phyloP scores from a whole-genome alignment of 805 yeast genomes.

The Torulaspora gathmanii region DNA sequence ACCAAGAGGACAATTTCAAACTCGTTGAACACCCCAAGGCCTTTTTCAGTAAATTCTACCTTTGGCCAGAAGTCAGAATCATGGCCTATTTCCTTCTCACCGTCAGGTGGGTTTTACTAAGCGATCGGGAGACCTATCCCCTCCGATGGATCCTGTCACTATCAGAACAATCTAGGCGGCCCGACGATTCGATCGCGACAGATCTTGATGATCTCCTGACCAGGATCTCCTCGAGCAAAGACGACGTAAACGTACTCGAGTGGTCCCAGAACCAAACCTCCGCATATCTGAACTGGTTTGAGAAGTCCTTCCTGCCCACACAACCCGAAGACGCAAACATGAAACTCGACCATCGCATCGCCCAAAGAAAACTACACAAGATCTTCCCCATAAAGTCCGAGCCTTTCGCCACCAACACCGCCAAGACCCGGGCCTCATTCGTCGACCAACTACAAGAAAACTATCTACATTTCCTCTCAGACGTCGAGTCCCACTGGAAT shows the following conservation, averaged over 20 bases:
- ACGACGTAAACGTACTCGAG: slow-evolving; percentile 9
- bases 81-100: slow-evolving; percentile 24
- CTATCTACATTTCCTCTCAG: slow-evolving; percentile 16
- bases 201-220: slow-evolving; percentile 8
- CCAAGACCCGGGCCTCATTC: slow-evolving; percentile 7
- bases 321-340: slow-evolving; percentile 15
- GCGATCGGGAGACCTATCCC: slow-evolving; percentile 16
- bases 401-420: not conserved
- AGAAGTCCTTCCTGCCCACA: slow-evolving; percentile 20
- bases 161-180: slow-evolving; percentile 1
- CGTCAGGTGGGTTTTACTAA: slow-evolving; percentile 20
- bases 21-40: slow-evolving; percentile 11
- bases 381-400: slow-evolving; percentile 25
- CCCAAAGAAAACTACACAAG: slow-evolving; percentile 27
- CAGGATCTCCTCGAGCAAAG: slow-evolving; percentile 5
- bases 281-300: slow-evolving; percentile 31
- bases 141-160: slow-evolving; percentile 11
- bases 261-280: slow-evolving; percentile 24
- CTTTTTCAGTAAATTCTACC: slow-evolving; percentile 11
- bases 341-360: slow-evolving; percentile 32
- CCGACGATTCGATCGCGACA: slow-evolving; percentile 9
- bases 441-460: slow-evolving; percentile 27
- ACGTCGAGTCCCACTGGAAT: slow-evolving; percentile 7
- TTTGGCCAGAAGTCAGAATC: slow-evolving; percentile 23
- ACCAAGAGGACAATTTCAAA: slow-evolving; percentile 9